Evolutionary conservation across 2,329 filamentous ascomycete genomes (phyloP), one percentile per base, ranked within the genome.

Genomic region (Chaetomium olivaceum): DNA sequence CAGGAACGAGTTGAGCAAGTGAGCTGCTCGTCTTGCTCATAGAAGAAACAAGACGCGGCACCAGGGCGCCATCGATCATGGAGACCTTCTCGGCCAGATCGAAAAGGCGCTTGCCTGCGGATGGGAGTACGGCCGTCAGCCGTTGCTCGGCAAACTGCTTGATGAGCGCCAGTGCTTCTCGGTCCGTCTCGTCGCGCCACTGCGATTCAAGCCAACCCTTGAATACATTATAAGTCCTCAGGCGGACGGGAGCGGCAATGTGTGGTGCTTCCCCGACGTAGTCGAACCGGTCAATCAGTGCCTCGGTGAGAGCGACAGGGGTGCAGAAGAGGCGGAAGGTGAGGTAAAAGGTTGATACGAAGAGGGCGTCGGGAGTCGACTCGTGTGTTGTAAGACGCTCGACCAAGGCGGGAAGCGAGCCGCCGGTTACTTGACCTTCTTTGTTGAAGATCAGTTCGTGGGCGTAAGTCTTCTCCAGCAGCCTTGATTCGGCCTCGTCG

Each of bases 201-300:
- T 99, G 93, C 7, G 91, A 95, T 79, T 98, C 95, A 23, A 99
- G 82, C 95, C 95, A 99, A 51, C 91, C 91, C 78, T 99, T 99
- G 83, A 99, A 92, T 64, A 93, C 89, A 75, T 99, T 98, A 81
- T 96, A 98, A 1, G 98, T 92, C 60, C 95, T 88, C 57, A 99
- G 81, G 59, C 93, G 89, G 25, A 98, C 94, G 0, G 94, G 92
- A 2, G 84, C 86, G 25, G 93, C 89, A 68, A 93, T 86, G 65
- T 88, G 85, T 25, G 88, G 86, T 57, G 89, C 91, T 66, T 95
- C 90, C 14, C 87, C 90, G 46, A 97, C 90, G 72, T 97, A 97
- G 66, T 97, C 91, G 76, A 96, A 99, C 33, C 96, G 89, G 64
- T 95, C 90, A 61, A 96, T 90, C n/a, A 99, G 83, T 4, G 89